Conservation (phyloP, 257 asterid species). For the Solanum clarkiae region DNA sequence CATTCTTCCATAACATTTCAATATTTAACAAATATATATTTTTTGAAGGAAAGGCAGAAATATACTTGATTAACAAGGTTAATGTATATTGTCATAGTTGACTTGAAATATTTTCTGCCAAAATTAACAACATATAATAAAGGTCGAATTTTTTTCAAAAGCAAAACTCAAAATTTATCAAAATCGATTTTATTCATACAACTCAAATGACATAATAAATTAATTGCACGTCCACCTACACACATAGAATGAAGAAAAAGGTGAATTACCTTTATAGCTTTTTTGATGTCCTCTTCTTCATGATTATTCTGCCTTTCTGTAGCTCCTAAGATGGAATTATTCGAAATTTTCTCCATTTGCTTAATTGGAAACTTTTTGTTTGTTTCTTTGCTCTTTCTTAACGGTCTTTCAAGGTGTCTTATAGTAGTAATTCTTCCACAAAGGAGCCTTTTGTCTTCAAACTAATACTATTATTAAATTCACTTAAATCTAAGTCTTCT, state of each 20-base stretch:
- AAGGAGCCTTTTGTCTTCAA: not conserved
- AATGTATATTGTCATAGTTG: not conserved
- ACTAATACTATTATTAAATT: not conserved
- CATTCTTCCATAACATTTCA: not conserved
- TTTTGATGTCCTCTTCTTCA: not conserved
- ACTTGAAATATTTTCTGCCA: not conserved
- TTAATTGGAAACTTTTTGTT: not conserved
- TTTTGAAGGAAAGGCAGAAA: not conserved
- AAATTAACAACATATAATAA: not conserved
- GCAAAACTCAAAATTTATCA: not conserved
- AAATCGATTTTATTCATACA: not conserved
- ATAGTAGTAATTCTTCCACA: not conserved
- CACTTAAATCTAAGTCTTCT: slow-evolving; percentile 1
- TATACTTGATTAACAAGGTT: not conserved
- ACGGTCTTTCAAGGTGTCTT: not conserved
- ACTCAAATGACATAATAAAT: not conserved
- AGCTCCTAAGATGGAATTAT: not conserved
- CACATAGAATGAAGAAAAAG: not conserved
- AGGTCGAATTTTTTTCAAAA: not conserved
- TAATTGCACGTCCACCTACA: not conserved
- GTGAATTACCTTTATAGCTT: slow-evolving; percentile 7
- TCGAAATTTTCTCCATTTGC: slow-evolving; percentile 2
- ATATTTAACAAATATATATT: not conserved
- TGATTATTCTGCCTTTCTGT: not conserved
- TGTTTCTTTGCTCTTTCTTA: not conserved